Percentiles rank a stretch among this genome's conserved stretches.
Evolutionary conservation across 2,329 filamentous ascomycete genomes (phyloP).

Genomic region (Ambrosiella cleistominuta): DNA sequence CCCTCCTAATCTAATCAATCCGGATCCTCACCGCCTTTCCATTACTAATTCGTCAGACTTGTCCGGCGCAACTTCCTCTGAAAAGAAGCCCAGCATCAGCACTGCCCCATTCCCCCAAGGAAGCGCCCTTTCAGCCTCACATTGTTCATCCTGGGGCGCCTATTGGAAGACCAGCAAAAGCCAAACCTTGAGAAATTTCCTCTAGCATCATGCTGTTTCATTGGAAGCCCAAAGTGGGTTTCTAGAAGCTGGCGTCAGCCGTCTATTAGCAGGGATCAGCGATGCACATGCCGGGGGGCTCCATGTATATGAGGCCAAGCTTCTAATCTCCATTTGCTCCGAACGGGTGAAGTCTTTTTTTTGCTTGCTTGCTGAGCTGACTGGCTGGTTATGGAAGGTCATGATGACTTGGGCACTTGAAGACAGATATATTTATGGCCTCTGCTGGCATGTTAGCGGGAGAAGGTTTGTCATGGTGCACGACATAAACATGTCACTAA

Average conservation of each 20-base stretch:
- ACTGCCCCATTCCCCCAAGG: not conserved
- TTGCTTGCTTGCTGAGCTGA: not conserved
- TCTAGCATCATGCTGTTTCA: not conserved
- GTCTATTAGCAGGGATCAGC: not conserved
- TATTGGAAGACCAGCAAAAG: not conserved
- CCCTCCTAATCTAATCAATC: not conserved
- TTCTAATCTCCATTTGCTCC: not conserved
- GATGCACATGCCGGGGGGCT: not conserved
- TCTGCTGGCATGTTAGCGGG: too few species aligned
- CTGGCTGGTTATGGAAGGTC: not conserved
- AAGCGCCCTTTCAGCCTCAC: not conserved
- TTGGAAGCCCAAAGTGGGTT: not conserved
- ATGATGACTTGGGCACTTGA: not conserved
- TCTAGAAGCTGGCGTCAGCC: constrained; percentile 5
- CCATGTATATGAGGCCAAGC: not conserved
- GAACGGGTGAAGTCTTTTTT: not conserved
- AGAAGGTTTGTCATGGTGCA: too few species aligned
- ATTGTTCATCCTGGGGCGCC: not conserved
- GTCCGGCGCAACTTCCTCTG: not conserved
- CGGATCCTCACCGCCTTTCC: not conserved
- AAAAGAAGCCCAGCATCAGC: not conserved
- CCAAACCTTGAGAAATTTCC: not conserved
- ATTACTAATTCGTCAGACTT: not conserved
- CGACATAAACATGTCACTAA: too few species aligned
- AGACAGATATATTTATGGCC: too few species aligned